Evolutionary conservation across 768 basidiomycete genomes (phyloP).

Genomic region (Ramaria sp.): DNA sequence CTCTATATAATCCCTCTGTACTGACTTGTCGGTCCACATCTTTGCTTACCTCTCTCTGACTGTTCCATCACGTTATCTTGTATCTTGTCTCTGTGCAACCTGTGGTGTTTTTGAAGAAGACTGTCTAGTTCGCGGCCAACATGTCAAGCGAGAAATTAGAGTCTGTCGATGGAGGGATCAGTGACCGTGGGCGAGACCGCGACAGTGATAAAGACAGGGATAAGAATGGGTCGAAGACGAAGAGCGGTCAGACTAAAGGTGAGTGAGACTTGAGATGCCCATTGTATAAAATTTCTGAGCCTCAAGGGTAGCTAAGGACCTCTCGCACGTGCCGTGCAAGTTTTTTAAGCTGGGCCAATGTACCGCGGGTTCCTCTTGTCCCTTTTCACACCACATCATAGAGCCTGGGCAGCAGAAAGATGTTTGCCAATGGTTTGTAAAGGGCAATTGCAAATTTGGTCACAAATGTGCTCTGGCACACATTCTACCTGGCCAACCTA

Average conservation of each 20-base stretch:
- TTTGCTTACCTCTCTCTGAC: neutral
- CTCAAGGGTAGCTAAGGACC: constrained; percentile 53
- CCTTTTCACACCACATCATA: constrained; percentile 75
- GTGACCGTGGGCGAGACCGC: neutral
- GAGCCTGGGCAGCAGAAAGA: constrained; percentile 77
- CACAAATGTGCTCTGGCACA: constrained; percentile 90
- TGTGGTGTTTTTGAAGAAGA: neutral
- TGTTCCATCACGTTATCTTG: neutral
- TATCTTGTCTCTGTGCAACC: neutral
- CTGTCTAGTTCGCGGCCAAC: neutral
- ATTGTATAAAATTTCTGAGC: constrained; percentile 1
- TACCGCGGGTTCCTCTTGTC: constrained; percentile 87
- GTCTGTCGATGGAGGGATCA: neutral
- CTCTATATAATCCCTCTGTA: constrained; percentile 5
- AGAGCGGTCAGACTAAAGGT: constrained; percentile 7
- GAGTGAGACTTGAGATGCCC: constrained; percentile 6
- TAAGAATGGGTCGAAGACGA: constrained; percentile 8
- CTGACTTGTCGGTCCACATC: neutral
- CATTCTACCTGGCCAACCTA: constrained; percentile 84
- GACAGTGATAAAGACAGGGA: constrained; percentile 5
- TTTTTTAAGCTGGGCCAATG: constrained; percentile 94
- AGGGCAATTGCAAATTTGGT: constrained; percentile 80
- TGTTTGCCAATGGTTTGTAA: constrained; percentile 83
- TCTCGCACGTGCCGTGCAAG: constrained; percentile 95
- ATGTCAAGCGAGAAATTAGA: constrained; percentile 8